Conservation (phyloP, 2,329 filamentous ascomycete species). For the Fusarium tuaranense region DNA sequence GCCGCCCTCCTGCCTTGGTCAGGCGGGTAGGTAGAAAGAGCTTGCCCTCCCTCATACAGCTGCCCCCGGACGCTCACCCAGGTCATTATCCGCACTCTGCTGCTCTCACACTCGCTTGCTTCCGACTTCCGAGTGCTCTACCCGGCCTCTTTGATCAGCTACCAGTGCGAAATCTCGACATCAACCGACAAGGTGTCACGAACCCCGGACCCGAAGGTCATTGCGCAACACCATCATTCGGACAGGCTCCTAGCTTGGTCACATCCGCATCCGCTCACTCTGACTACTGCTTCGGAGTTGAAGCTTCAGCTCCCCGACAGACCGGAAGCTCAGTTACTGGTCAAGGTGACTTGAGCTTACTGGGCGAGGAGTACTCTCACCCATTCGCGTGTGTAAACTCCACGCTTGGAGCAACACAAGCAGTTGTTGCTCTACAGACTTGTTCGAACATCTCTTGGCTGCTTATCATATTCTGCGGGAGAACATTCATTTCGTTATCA, state of each 20-base stretch:
- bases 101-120: neutral
- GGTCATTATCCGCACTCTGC: conserved; percentile 1
- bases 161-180: neutral
- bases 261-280: neutral
- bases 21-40: conserved; percentile 27
- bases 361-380: neutral
- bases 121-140: neutral
- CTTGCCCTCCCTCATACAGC: neutral
- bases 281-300: neutral
- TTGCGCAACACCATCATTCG: neutral
- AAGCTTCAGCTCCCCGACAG: neutral
- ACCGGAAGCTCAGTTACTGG: neutral
- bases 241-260: neutral
- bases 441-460: neutral
- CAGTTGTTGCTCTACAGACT: neutral
- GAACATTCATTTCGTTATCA: neutral
- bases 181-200: neutral
- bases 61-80: neutral
- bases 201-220: neutral
- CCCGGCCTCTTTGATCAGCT: neutral
- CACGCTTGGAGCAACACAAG: neutral
- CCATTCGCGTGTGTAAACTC: neutral
- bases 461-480: neutral
- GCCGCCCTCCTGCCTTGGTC: conserved; percentile 1
- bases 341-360: neutral